Conservation (phyloP, 441 rosid genomes). For the Syzygium malaccense region DNA sequence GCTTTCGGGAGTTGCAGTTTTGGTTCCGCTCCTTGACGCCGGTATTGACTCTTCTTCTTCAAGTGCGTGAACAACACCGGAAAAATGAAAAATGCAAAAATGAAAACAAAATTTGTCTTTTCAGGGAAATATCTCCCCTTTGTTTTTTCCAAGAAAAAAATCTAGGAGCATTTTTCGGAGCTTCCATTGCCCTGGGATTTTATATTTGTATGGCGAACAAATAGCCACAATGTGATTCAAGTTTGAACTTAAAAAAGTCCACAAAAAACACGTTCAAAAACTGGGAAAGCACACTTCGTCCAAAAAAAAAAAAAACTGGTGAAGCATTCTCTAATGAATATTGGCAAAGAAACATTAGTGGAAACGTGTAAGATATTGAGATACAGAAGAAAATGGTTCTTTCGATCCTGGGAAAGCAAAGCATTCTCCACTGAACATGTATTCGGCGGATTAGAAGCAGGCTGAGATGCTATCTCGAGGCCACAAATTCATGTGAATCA, state of each 20-base stretch:
- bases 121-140: too few species aligned
- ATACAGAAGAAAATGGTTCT: not conserved
- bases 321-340: not conserved
- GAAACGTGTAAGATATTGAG: not conserved
- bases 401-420: not conserved
- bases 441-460: not conserved
- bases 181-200: too few species aligned
- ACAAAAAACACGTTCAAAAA: not conserved
- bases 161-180: too few species aligned
- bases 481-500: not conserved
- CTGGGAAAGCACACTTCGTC: not conserved
- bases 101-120: too few species aligned
- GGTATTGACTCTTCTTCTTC: not conserved
- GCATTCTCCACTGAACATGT: not conserved
- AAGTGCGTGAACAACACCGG: not conserved
- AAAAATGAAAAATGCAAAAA: not conserved
- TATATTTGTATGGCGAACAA: not conserved
- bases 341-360: not conserved
- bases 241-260: not conserved
- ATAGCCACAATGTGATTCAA: not conserved
- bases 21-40: not conserved
- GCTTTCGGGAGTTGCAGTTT: too few species aligned
- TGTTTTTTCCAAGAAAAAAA: too few species aligned
- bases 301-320: too few species aligned
- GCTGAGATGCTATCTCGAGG: not conserved